A percentile compares a stretch with the other conserved stretches of the same genome.
These are phyloP conservation scores for Colletotrichum horii DNA, from an alignment of 2,329 filamentous ascomycete genomes.

Conservation along the genomic window DNA sequence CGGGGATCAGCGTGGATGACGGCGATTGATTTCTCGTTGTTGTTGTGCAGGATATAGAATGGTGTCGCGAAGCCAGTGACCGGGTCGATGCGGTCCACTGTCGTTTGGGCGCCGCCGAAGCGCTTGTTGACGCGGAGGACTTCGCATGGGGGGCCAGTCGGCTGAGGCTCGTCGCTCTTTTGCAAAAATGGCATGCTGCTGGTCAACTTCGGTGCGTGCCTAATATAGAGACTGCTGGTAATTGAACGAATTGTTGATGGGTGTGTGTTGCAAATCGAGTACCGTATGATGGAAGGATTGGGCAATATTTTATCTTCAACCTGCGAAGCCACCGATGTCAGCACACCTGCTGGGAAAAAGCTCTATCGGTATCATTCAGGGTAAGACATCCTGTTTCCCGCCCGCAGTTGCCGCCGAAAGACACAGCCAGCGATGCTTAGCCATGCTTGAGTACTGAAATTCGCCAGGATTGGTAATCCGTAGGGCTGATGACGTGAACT, in stretches of 20 bases:
- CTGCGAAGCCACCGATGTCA: background rate
- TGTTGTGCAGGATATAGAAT: slow-evolving; percentile 7
- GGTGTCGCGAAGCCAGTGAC: background rate
- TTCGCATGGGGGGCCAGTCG: background rate
- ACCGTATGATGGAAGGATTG: background rate
- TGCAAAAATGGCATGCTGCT: background rate
- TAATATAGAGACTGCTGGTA: accelerated
- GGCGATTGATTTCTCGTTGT: background rate
- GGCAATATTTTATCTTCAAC: background rate
- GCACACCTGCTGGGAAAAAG: background rate
- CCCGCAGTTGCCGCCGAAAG: background rate
- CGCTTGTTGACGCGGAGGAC: slow-evolving; percentile 18
- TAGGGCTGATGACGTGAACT: background rate
- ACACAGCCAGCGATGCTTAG: background rate
- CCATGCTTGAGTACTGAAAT: background rate
- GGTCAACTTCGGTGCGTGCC: background rate
- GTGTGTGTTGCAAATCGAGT: background rate
- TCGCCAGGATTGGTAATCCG: background rate
- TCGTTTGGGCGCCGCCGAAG: slow-evolving; percentile 13
- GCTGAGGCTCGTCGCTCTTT: background rate
- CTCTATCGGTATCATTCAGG: background rate
- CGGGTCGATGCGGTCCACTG: slow-evolving; percentile 12
- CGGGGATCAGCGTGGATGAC: background rate
- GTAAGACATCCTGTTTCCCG: background rate
- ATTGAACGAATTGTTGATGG: background rate